Conservation (phyloP, 1,284 basidiomycete species). For the Neolentinus lepideus region DNA sequence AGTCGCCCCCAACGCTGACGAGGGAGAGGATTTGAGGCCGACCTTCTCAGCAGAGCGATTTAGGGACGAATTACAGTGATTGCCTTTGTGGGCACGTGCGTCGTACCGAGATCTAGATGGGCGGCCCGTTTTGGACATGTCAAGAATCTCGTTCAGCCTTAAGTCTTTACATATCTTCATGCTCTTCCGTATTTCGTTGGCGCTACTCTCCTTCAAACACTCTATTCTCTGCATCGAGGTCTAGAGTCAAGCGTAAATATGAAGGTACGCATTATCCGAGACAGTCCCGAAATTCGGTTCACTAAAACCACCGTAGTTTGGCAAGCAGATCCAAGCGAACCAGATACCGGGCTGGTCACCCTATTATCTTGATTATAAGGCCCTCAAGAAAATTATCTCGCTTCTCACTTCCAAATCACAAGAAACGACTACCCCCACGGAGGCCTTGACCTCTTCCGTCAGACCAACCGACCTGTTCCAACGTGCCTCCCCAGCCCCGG, state of each 20-base stretch:
- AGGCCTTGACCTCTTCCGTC: slow-evolving; percentile 46
- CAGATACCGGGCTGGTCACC: slow-evolving; percentile 96
- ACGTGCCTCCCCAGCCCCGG: slow-evolving; percentile 5
- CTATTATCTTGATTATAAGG: slow-evolving; percentile 99
- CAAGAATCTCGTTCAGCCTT: neutral
- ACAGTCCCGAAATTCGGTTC: neutral
- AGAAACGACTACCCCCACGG: slow-evolving; percentile 81
- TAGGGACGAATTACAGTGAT: neutral
- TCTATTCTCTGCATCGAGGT: neutral
- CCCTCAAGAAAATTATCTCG: slow-evolving; percentile 97
- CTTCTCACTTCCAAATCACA: slow-evolving; percentile 91
- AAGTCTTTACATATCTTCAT: neutral
- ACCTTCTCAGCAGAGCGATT: neutral
- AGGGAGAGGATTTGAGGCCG: neutral
- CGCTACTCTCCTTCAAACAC: neutral
- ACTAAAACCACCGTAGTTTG: slow-evolving; percentile 60
- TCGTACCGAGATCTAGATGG: neutral
- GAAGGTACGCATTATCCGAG: slow-evolving; percentile 21
- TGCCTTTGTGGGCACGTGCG: neutral
- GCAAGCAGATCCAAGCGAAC: slow-evolving; percentile 95
- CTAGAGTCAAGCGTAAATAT: slow-evolving; percentile 15
- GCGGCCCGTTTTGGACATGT: neutral
- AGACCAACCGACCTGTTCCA: neutral
- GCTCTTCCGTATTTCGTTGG: neutral
- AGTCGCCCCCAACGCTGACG: neutral